Evolutionary conservation across 345 rosid species (phyloP), one percentile per base, ranked within the genome.

Genomic region (Microcos paniculata): DNA sequence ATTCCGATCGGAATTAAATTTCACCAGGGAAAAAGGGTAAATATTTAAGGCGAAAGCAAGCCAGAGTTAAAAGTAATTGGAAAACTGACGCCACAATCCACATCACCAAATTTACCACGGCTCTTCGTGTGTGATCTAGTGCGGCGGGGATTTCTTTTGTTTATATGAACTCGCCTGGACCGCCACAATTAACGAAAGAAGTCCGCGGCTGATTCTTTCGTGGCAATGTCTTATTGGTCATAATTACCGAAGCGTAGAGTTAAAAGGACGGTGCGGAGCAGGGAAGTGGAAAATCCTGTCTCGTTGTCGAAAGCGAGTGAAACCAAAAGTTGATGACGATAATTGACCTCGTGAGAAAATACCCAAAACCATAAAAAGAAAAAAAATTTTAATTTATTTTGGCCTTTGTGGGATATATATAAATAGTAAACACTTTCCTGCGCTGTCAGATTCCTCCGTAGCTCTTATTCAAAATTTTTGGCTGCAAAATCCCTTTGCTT

Each of bases 401-500:
- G 7, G 33, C 1, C 11, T 40, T 9, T 42, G 6, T 1, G 9
- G 11, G 1, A 8, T 6, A 8, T 8, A 42, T 42, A 4, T 4
- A 4, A 4, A 21, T 65, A 42, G n/a, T 35, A 35, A 35, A 35
- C 16, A 46, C 30, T n/a, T n/a, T 45, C 18, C 28, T 28, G 18
- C 55, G 57, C n/a, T 43, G 24, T 46, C 31, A 28, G 45, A 62
- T 61, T 73, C 31, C 30, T 10, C 53, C 21, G 4, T 15, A 53
- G 24, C 51, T 71, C 49, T 21, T 3, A 6, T 18, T 55, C 33
- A 48, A 38, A n/a, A n/a, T n/a, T 48, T 33, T 46, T 46, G 16
- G 55, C 70, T 74, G n/a, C 77, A 48, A 21, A 62, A 49, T 11
- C 35, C 14, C 30, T 16, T 48, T 74, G 61, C 15, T 49, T 74